Evolutionary conservation across 129 eudicot genomes (phyloP).

Genomic region (Saussurea involucrata): DNA sequence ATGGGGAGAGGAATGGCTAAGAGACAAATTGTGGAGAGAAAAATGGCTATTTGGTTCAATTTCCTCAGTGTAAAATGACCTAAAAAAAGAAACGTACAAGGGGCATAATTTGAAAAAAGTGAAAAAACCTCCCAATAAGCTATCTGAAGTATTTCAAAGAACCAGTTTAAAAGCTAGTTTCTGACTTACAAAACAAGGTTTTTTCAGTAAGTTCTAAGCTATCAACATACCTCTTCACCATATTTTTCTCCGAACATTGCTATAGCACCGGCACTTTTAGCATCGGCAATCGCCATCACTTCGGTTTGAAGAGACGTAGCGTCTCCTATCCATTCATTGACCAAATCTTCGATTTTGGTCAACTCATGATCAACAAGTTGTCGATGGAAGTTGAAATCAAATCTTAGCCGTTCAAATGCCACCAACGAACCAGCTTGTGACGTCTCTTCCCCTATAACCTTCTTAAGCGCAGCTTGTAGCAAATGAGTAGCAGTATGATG

Average conservation of each 20-base stretch:
- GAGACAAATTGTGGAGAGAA: too few species aligned
- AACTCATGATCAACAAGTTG: conserved; percentile 74
- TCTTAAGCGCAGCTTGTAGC: conserved; percentile 88
- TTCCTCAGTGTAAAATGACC: neutral
- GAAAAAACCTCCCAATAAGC: neutral
- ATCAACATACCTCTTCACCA: conserved; percentile 66
- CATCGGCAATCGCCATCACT: conserved; percentile 78
- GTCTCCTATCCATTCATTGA: conserved; percentile 88
- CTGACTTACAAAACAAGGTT: neutral
- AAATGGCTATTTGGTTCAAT: too few species aligned
- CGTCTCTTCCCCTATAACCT: conserved; percentile 85
- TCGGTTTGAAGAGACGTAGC: conserved; percentile 67
- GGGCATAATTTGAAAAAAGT: neutral
- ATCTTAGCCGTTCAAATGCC: conserved; percentile 95
- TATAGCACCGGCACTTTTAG: conserved; percentile 91
- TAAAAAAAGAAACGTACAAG: neutral
- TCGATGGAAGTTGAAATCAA: conserved; percentile 90
- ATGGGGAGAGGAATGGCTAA: too few species aligned
- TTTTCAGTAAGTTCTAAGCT: neutral
- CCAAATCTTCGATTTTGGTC: conserved; percentile 62
- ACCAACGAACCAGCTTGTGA: conserved; percentile 99
- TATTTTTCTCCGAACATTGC: conserved; percentile 99
- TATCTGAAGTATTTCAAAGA: neutral
- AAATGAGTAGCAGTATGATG: conserved; percentile 98
- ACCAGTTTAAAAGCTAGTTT: neutral